Base-by-base conservation (phyloP, 169 alveolate species). In the Babesia divergens region DNA sequence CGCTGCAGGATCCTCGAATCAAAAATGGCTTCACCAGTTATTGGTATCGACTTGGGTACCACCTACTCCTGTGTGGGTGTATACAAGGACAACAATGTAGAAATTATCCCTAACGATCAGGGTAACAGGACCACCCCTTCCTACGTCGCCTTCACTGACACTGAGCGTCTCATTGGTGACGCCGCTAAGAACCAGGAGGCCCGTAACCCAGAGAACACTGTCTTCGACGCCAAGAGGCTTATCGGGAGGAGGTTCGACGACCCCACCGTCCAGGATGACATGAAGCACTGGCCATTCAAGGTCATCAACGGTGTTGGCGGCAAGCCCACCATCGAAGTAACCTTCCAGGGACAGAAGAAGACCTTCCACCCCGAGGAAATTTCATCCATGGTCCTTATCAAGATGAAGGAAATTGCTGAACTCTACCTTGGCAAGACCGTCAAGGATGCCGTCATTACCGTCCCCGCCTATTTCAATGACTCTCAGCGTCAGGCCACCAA, bases 91-190 rank as follows among this genome's bases (percentile, higher is more conserved):
- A 96, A 95, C 65, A 93, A 93, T 81, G 98, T 94, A 50, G 98
- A 97, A 76, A 97, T 98, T 69, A 94, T 97, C 65, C 98, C 99
- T 20, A 97, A 97, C 79, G 99, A 96, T 67, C 97, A 96, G 86
- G 99, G 99, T 38, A 97, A 97, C 91, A 89, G 99, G 62, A 97
- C 99, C 58, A 97, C 99, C 13, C 99, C 99, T 18, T 95, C 99
- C 1, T 96, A 95, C 76, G 99, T 97, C 37, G 99, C 98, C 44
- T 97, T 95, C 82, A 96, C 99, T 37, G 99, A 97, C 66, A 91
- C 95, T 31, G 99, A 97, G 77, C 91, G 99, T 68, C 92, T 96
- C 44, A 93, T 97, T 44, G 99, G 99, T 8, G 98, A 95, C 62
- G 98, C 99, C 34, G 99, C 99, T 38, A 96, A 95, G 89, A 96